Conservation (phyloP, 345 rosid species). For the Cardamine occulta region DNA sequence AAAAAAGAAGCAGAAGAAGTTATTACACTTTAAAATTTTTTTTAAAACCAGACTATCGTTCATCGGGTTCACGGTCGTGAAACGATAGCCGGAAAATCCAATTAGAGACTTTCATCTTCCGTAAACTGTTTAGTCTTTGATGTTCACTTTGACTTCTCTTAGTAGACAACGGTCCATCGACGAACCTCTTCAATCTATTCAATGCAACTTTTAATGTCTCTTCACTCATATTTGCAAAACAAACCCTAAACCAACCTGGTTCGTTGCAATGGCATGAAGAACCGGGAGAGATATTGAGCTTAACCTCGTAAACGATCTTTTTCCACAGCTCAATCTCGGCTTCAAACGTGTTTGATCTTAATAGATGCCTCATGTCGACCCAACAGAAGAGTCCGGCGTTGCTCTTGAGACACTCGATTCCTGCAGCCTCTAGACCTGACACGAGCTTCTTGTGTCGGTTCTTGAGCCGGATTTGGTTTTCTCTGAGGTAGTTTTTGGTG, state of each 20-base stretch:
- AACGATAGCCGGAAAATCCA: slow-evolving; percentile 83
- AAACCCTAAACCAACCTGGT: slow-evolving; percentile 78
- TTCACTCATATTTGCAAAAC: slow-evolving; percentile 79
- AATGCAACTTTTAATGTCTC: slow-evolving; percentile 61
- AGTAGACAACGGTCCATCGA: slow-evolving; percentile 39
- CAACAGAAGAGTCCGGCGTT: slow-evolving; percentile 79
- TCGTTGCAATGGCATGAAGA: slow-evolving; percentile 80
- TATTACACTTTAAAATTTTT: slow-evolving; percentile 25
- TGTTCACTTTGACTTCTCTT: slow-evolving; percentile 49
- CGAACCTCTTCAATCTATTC: slow-evolving; percentile 59
- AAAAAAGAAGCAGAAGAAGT: neutral
- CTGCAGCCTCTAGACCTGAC: slow-evolving; percentile 61
- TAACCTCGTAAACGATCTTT: slow-evolving; percentile 67
- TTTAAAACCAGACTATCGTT: slow-evolving; percentile 52
- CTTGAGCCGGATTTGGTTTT: slow-evolving; percentile 61
- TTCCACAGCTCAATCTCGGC: slow-evolving; percentile 85
- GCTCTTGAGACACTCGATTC: slow-evolving; percentile 66
- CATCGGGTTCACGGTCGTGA: slow-evolving; percentile 58
- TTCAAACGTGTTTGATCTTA: slow-evolving; percentile 65
- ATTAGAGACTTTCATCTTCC: slow-evolving; percentile 52
- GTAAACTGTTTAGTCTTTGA: slow-evolving; percentile 49
- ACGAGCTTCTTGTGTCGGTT: slow-evolving; percentile 55
- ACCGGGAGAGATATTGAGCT: slow-evolving; percentile 69
- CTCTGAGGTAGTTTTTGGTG: slow-evolving; percentile 57
- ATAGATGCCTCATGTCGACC: slow-evolving; percentile 76